Evolutionary conservation across 495 filamentous ascomycete species (phyloP).

Genomic region (Penicillium samsonianum): DNA sequence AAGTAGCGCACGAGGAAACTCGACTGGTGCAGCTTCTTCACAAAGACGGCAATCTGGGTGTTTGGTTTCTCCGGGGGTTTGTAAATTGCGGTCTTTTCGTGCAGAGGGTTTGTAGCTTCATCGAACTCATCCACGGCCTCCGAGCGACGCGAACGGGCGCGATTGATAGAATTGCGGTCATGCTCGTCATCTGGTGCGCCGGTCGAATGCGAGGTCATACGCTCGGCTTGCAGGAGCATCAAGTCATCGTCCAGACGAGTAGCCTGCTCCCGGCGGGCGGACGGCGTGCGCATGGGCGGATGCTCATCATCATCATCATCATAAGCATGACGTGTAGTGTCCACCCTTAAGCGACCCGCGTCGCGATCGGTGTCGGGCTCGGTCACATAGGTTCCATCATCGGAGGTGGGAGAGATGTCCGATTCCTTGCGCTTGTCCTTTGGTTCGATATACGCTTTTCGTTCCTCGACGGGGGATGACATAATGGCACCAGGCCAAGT

Average conservation of each 20-base stretch:
- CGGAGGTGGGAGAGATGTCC: slow-evolving; percentile 37
- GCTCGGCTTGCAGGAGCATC: slow-evolving; percentile 79
- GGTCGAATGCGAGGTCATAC: slow-evolving; percentile 60
- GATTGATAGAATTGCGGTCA: slow-evolving; percentile 47
- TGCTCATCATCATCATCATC: slow-evolving; percentile 29
- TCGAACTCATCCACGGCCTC: slow-evolving; percentile 84
- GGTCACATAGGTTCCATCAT: slow-evolving; percentile 42
- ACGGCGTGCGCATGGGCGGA: slow-evolving; percentile 44
- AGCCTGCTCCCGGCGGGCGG: slow-evolving; percentile 63
- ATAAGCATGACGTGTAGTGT: slow-evolving; percentile 35
- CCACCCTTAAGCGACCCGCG: slow-evolving; percentile 34
- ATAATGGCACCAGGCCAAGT: slow-evolving; percentile 47
- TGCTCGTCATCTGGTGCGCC: slow-evolving; percentile 43
- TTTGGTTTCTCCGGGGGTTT: slow-evolving; percentile 67
- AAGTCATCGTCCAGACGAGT: slow-evolving; percentile 81
- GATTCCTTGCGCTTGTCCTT: slow-evolving; percentile 21
- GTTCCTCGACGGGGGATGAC: slow-evolving; percentile 55
- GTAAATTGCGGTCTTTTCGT: slow-evolving; percentile 68
- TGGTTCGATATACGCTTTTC: slow-evolving; percentile 25
- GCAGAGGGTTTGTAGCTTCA: slow-evolving; percentile 69
- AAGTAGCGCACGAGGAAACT: slow-evolving; percentile 82
- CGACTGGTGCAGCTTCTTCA: slow-evolving; percentile 70
- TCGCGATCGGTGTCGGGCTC: slow-evolving; percentile 28
- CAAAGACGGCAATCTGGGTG: slow-evolving; percentile 59
- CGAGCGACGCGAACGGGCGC: slow-evolving; percentile 51